phyloP scores from a whole-genome alignment of 2,329 filamentous ascomycete species.

The Colletotrichum karsti region DNA sequence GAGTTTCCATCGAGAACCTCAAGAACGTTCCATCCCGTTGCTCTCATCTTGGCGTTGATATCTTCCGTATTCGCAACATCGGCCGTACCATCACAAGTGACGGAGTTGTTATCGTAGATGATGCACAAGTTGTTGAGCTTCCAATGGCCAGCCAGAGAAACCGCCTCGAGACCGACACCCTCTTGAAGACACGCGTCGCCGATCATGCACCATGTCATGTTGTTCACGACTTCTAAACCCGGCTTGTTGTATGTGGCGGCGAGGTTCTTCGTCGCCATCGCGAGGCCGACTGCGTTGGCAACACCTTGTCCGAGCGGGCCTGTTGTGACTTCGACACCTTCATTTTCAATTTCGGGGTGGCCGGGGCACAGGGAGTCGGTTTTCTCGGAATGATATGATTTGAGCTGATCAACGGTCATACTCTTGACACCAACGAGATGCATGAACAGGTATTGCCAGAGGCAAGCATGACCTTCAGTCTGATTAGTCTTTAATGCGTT shows the following conservation, averaged over 20 bases:
- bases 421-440: slow-evolving; percentile 61
- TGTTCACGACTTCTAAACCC: slow-evolving; percentile 55
- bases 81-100: slow-evolving; percentile 66
- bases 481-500: no score
- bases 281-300: slow-evolving; percentile 66
- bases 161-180: slow-evolving; percentile 64
- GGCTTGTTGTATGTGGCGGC: slow-evolving; percentile 62
- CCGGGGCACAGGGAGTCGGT: slow-evolving; percentile 61
- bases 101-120: slow-evolving; percentile 69
- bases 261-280: slow-evolving; percentile 65
- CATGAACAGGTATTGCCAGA: slow-evolving; percentile 63
- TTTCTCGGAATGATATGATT: slow-evolving; percentile 56
- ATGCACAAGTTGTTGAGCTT: slow-evolving; percentile 64
- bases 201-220: slow-evolving; percentile 64
- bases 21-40: slow-evolving; percentile 64
- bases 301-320: slow-evolving; percentile 67
- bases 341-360: slow-evolving; percentile 65
- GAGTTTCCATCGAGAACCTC: slow-evolving; percentile 61
- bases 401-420: slow-evolving; percentile 66
- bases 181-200: slow-evolving; percentile 69
- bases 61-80: slow-evolving; percentile 63
- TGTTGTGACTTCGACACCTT: slow-evolving; percentile 67
- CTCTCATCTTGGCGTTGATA: slow-evolving; percentile 65
- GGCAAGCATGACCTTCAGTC: slow-evolving; percentile 62
- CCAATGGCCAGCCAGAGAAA: slow-evolving; percentile 64